Conservation (phyloP, 2,329 filamentous ascomycete genomes). For the Stachybotrys chartarum region DNA sequence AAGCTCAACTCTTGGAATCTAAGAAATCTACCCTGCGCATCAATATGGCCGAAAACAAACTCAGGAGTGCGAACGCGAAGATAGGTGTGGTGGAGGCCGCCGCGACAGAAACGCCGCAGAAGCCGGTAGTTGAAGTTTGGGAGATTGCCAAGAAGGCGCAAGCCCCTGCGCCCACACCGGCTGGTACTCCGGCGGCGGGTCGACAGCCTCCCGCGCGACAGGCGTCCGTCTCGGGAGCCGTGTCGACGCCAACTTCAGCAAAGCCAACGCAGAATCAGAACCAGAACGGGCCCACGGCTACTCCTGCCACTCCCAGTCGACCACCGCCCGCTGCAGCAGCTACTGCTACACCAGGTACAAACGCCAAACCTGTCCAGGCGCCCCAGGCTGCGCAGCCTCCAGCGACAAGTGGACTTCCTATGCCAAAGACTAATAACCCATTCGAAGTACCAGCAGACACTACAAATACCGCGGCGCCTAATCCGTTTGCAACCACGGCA, state of each 20-base stretch:
- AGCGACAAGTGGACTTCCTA: constrained; percentile 12
- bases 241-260: constrained; percentile 12
- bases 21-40: constrained; percentile 70
- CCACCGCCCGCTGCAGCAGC: constrained; percentile 5
- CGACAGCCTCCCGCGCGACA: constrained; percentile 16
- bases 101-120: constrained; percentile 76
- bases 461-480: constrained; percentile 9
- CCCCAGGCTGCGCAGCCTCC: constrained; percentile 7
- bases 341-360: constrained; percentile 7
- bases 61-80: constrained; percentile 59
- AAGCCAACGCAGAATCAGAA: constrained; percentile 4
- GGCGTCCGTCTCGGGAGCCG: constrained; percentile 11
- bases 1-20: constrained; percentile 63
- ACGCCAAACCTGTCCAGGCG: constrained; percentile 1
- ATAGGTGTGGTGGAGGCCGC: constrained; percentile 73
- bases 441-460: constrained; percentile 18
- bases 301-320: constrained; percentile 6
- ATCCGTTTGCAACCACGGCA: constrained; percentile 20
- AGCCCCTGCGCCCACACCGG: constrained; percentile 17
- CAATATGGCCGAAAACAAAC: constrained; percentile 71
- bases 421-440: constrained; percentile 19
- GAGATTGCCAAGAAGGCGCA: constrained; percentile 58
- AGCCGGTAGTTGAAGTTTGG: constrained; percentile 82
- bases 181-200: constrained; percentile 5
- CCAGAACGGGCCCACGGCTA: neutral